Base-by-base conservation (phyloP, 768 basidiomycete genomes). In the Leccinum variicolor region DNA sequence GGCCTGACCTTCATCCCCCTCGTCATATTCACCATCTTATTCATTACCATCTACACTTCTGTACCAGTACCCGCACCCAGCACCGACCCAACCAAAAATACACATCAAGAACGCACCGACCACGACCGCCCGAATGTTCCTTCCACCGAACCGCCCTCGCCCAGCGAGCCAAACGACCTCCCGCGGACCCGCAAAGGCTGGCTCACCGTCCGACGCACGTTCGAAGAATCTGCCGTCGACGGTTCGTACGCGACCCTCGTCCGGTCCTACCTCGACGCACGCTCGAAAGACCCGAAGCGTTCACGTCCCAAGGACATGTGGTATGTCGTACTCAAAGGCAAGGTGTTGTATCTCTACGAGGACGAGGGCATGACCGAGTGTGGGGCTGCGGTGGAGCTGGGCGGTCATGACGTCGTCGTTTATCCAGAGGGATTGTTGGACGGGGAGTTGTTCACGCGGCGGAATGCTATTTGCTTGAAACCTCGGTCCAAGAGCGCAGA, bases 281-380 rank as follows among this genome's bases (percentile, higher is more conserved):
- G 90, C 56, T 91, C 90, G 52, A 89, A 90, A 69, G 91, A 94
- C 73, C 89, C 92, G 8, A 90, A 88, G 67, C 79, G 83, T 43
- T 85, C 89, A 14, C 81, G 90, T 51, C 92, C 94, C 15, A 93
- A 92, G 74, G 95, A 97, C 70, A 87, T 83, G 82, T 97, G 91
- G 86, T 97, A 87, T 70, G 90, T 89, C 53, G 92, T 88, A 7
- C 80, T 98, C 70, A 98, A 98, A 79, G 92, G 90, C 46, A 89
- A 85, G 66, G 86, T 96, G 39, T 75, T 98, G 29, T 98, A 93
- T 73, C 77, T 98, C 21, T 98, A 97, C 74, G 94, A 96, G 72
- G 91, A 95, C 73, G 94, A 97, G 74, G 80, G 78, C 15, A 91
- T 92, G 86, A 82, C 82, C 53, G 95, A 98, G 63, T 94, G 92